Evolutionary conservation across 345 rosid genomes (phyloP).

Genomic region (Balakata baccata): DNA sequence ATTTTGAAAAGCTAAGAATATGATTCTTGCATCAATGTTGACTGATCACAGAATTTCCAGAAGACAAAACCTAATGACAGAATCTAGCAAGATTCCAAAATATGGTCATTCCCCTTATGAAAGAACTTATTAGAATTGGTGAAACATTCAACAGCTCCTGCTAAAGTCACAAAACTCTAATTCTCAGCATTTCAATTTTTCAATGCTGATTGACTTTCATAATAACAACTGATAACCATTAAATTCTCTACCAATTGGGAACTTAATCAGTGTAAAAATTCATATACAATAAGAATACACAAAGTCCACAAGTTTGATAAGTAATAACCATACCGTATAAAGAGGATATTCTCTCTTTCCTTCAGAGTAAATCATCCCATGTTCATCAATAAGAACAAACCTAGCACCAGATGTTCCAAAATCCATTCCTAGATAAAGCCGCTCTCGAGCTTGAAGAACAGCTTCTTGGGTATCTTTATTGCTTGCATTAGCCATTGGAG

Average conservation of each 20-base stretch:
- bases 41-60: not conserved
- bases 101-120: not conserved
- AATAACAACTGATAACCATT: not conserved
- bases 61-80: not conserved
- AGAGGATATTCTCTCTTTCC: constrained; percentile 68
- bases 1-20: not conserved
- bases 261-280: not conserved
- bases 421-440: constrained; percentile 85
- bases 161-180: not conserved
- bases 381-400: constrained; percentile 63
- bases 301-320: not conserved
- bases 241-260: not conserved
- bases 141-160: not conserved
- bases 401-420: constrained; percentile 96
- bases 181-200: not conserved
- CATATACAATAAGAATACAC: not conserved
- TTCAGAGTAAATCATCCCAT: constrained; percentile 53
- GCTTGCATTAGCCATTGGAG: constrained; percentile 32
- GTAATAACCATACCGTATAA: constrained; percentile 37
- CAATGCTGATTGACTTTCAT: not conserved
- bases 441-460: constrained; percentile 26
- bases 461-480: constrained; percentile 21
- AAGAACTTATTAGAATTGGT: too few relatives aligned
- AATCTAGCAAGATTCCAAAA: not conserved
- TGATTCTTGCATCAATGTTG: not conserved